These are phyloP conservation scores for Pyricularia pennisetigena DNA, from an alignment of 2,329 filamentous ascomycete genomes.

Conservation along the genomic window DNA sequence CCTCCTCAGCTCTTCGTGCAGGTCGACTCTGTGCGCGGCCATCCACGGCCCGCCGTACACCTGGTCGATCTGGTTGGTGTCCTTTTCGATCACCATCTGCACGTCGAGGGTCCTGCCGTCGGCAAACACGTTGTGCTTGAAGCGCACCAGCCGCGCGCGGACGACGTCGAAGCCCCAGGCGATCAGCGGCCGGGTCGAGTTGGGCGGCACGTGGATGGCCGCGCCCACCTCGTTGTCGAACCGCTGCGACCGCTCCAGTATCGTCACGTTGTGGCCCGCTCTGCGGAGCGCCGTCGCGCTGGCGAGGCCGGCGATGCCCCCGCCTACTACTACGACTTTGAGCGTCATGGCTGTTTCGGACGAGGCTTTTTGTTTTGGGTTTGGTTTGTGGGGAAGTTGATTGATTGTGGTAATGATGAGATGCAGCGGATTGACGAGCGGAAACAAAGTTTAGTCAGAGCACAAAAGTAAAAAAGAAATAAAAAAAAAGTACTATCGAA, in stretches of 20 bases:
- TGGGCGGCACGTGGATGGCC: constrained; percentile 22
- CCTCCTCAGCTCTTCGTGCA: constrained; percentile 16
- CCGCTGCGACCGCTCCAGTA: constrained; percentile 26
- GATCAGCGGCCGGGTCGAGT: constrained; percentile 18
- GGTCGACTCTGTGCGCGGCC: constrained; percentile 22
- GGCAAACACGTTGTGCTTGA: neutral
- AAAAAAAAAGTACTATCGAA: no score
- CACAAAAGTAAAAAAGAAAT: no score
- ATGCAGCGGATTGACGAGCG: neutral
- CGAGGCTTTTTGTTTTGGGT: no score
- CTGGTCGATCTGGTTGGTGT: constrained; percentile 15
- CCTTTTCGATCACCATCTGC: constrained; percentile 12
- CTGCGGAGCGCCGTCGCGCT: constrained; percentile 22
- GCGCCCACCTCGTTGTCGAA: constrained; percentile 25
- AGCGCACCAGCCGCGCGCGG: constrained; percentile 19
- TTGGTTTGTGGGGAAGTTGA: no score
- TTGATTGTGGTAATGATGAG: no score
- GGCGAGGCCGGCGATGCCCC: constrained; percentile 25
- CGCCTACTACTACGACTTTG: constrained; percentile 22
- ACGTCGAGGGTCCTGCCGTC: constrained; percentile 14
- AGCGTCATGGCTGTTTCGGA: neutral
- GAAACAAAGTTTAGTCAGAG: neutral
- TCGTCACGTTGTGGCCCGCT: constrained; percentile 20
- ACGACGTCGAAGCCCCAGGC: constrained; percentile 15
- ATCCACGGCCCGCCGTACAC: constrained; percentile 20